Percentiles rank a stretch among this genome's conserved stretches.
Conservation (phyloP, 2,329 filamentous ascomycete genomes). For the Penicillium occitanis region DNA sequence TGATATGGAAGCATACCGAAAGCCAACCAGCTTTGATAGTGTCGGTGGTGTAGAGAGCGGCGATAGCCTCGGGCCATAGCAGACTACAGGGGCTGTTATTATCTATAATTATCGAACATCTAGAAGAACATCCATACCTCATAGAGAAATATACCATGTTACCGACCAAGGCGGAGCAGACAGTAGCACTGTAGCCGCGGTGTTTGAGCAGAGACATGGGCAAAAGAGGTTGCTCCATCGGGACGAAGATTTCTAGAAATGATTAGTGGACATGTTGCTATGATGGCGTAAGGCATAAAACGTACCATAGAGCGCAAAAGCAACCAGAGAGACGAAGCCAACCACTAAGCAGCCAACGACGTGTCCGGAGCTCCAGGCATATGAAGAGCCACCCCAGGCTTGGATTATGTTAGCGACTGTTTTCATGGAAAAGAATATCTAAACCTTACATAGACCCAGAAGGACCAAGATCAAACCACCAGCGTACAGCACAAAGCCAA, state of each 20-base stretch:
- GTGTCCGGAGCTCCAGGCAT: constrained; percentile 46
- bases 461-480: constrained; percentile 46
- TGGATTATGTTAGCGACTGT: not conserved
- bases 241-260: constrained; percentile 33
- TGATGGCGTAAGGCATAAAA: not conserved
- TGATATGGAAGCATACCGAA: constrained; percentile 27
- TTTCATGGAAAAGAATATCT: not conserved
- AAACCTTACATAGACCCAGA: constrained; percentile 40
- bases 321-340: constrained; percentile 37
- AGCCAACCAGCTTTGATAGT: constrained; percentile 44
- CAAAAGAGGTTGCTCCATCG: constrained; percentile 43
- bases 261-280: not conserved
- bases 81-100: constrained; percentile 29
- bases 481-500: constrained; percentile 48
- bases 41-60: constrained; percentile 43
- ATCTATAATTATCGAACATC: not conserved
- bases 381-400: constrained; percentile 41
- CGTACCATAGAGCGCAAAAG: constrained; percentile 41
- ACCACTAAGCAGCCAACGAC: constrained; percentile 41
- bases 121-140: not conserved
- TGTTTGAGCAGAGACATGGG: constrained; percentile 47
- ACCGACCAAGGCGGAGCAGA: constrained; percentile 42
- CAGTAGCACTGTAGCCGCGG: constrained; percentile 42
- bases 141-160: constrained; percentile 50
- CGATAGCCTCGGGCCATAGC: constrained; percentile 48